These are phyloP conservation scores for Crithidia bombi DNA, from an alignment of 208 protist genomes.

Conservation along the genomic window DNA sequence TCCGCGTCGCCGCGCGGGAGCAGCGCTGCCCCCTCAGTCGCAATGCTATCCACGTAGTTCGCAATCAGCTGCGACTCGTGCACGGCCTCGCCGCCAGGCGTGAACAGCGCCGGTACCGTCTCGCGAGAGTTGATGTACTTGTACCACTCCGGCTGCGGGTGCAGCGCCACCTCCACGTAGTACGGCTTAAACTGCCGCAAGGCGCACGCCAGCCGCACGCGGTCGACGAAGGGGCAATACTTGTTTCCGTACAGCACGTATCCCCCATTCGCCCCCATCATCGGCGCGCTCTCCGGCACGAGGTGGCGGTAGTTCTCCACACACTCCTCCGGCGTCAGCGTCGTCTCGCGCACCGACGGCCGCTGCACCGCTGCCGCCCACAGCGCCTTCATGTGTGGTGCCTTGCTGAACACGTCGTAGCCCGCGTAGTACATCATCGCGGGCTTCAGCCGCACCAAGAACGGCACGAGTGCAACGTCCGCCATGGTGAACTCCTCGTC, in stretches of 20 bases:
- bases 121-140: slow-evolving; percentile 60
- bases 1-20: slow-evolving; percentile 51
- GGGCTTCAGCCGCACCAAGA: slow-evolving; percentile 62
- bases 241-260: slow-evolving; percentile 62
- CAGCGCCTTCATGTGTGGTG: slow-evolving; percentile 65
- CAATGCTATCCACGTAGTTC: slow-evolving; percentile 60
- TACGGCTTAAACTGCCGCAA: slow-evolving; percentile 46
- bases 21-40: slow-evolving; percentile 27
- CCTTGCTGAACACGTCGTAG: slow-evolving; percentile 72
- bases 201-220: slow-evolving; percentile 53
- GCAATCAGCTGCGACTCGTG: slow-evolving; percentile 72
- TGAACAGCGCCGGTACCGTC: slow-evolving; percentile 70
- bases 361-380: slow-evolving; percentile 49
- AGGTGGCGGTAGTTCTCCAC: slow-evolving; percentile 39
- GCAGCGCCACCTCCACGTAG: slow-evolving; percentile 55
- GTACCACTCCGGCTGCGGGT: slow-evolving; percentile 62
- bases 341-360: slow-evolving; percentile 56
- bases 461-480: slow-evolving; percentile 73
- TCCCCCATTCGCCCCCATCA: slow-evolving; percentile 37
- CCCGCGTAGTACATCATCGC: slow-evolving; percentile 65
- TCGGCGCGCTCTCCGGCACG: slow-evolving; percentile 43
- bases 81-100: slow-evolving; percentile 53
- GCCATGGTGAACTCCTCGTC: slow-evolving; percentile 80
- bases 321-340: slow-evolving; percentile 43
- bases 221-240: slow-evolving; percentile 66